Conservation (phyloP, 2,329 filamentous ascomycete species). For the Aspergillus brunneoviolaceus region DNA sequence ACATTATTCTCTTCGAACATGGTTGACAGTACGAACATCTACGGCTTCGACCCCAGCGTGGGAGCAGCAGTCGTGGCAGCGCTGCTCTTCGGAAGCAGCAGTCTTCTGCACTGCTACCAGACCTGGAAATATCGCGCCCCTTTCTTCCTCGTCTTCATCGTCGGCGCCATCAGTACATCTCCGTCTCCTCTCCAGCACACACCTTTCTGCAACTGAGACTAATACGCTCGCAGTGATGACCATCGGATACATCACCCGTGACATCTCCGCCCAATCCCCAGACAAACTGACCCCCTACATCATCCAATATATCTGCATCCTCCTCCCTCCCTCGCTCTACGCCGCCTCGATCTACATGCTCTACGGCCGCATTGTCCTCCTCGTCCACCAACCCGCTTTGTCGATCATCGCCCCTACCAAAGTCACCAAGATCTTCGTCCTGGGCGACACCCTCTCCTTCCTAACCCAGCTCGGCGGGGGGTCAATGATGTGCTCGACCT, state of each 20-base stretch:
- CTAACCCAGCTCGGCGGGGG: slow-evolving; percentile 2
- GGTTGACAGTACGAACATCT: neutral
- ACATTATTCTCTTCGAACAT: neutral
- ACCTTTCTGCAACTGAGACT: neutral
- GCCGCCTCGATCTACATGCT: slow-evolving; percentile 28
- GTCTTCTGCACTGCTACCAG: neutral
- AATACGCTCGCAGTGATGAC: neutral
- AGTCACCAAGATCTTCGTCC: slow-evolving; percentile 10
- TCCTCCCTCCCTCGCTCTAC: slow-evolving; percentile 15
- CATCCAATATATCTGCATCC: slow-evolving; percentile 11
- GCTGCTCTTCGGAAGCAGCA: neutral
- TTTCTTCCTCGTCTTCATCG: neutral
- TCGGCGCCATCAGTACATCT: neutral
- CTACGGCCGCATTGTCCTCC: slow-evolving; percentile 12
- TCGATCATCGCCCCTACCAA: slow-evolving; percentile 7
- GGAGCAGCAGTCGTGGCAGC: neutral
- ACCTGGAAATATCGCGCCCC: neutral
- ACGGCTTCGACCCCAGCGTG: neutral
- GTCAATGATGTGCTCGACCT: slow-evolving; percentile 1
- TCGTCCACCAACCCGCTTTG: neutral
- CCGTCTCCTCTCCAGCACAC: too few relatives aligned
- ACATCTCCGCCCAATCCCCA: neutral
- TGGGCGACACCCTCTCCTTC: slow-evolving; percentile 6
- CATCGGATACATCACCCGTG: neutral
- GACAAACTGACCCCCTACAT: neutral